These are phyloP conservation scores for Raphidocelis subcapitata DNA, from an alignment of 139 green algal genomes.

Conservation along the genomic window DNA sequence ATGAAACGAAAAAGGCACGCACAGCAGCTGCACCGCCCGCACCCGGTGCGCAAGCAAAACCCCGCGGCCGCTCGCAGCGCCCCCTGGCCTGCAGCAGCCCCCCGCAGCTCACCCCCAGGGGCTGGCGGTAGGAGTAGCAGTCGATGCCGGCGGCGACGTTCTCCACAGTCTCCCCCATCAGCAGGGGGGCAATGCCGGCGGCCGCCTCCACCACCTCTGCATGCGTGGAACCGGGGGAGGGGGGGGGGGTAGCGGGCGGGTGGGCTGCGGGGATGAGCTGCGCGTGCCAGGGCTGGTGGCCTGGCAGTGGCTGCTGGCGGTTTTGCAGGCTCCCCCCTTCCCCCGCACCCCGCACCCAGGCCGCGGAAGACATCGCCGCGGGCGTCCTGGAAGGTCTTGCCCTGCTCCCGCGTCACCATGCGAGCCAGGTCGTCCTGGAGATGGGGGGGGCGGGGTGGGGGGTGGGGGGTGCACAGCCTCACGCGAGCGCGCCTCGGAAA, in stretches of 20 bases:
- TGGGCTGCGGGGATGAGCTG: too few species aligned
- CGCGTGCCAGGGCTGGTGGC: too few species aligned
- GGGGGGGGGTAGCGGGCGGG: not conserved
- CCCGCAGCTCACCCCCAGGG: conserved; percentile 76
- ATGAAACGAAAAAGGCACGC: too few species aligned
- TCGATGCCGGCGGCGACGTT: conserved; percentile 92
- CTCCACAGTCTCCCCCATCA: conserved; percentile 87
- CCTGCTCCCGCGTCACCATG: conserved; percentile 88
- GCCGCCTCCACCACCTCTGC: conserved; percentile 95
- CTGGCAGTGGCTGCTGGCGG: too few species aligned
- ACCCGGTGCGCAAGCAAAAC: too few species aligned
- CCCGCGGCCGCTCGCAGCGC: too few species aligned
- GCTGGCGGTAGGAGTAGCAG: conserved; percentile 89
- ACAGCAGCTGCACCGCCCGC: too few species aligned
- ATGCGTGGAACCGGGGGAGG: not conserved
- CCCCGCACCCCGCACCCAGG: conserved; percentile 59
- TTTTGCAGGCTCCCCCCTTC: too few species aligned
- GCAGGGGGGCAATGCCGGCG: conserved; percentile 64
- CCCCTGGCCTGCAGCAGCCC: not conserved
- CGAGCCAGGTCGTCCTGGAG: conserved; percentile 84
- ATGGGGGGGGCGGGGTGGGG: not conserved
- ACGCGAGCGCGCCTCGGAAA: not conserved
- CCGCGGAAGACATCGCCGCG: conserved; percentile 92
- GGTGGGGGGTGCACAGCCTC: too few species aligned
- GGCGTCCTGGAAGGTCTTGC: conserved; percentile 94